Evolutionary conservation across 2,329 filamentous ascomycete genomes (phyloP).

Genomic region (Neonectria ditissima): DNA sequence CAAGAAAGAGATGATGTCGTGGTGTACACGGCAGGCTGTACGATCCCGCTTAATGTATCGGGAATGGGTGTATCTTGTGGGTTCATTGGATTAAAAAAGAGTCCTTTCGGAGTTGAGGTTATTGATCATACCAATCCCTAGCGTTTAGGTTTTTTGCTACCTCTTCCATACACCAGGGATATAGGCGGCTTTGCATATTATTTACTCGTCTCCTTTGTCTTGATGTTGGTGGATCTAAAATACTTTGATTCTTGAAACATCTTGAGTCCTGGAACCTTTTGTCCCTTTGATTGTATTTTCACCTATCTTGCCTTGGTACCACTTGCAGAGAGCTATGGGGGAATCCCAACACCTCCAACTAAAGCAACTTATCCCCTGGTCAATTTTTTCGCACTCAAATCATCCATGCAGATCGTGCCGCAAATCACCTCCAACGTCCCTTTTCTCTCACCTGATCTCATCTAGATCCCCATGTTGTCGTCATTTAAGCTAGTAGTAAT

Average conservation of each 20-base stretch:
- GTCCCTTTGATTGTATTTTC: neutral
- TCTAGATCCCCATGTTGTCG: constrained; percentile 1
- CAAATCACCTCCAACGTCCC: neutral
- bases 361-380: neutral
- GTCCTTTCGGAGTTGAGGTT: constrained; percentile 42
- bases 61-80: constrained; percentile 36
- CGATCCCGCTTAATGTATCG: constrained; percentile 29
- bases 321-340: neutral
- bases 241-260: neutral
- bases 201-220: constrained; percentile 7
- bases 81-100: constrained; percentile 42
- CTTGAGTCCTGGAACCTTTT: neutral
- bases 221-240: neutral
- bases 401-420: neutral
- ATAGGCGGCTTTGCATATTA: constrained; percentile 29
- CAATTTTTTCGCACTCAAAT: neutral
- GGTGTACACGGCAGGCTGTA: constrained; percentile 35
- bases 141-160: constrained; percentile 36
- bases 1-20: constrained; percentile 19
- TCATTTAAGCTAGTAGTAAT: constrained; percentile 18
- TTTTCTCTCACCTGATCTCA: constrained; percentile 2
- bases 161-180: constrained; percentile 20
- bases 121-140: constrained; percentile 41
- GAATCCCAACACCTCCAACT: neutral
- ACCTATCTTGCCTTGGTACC: neutral